Base-by-base conservation (phyloP, 2,329 filamentous ascomycete genomes). In the Fusarium sp. region DNA sequence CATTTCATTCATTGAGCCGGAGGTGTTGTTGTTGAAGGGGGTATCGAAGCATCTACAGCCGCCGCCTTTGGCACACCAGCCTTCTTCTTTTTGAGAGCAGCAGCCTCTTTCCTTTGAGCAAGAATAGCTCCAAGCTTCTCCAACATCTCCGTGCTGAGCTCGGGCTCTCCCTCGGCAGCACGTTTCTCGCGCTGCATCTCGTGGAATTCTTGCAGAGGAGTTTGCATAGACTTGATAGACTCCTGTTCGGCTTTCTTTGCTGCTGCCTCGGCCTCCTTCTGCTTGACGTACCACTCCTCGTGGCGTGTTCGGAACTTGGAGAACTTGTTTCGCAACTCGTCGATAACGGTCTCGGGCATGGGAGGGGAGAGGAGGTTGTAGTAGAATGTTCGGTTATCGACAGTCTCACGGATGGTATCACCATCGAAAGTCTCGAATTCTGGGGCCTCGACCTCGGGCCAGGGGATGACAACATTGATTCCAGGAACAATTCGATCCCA, bases 311-410 rank as follows among this genome's bases (percentile, higher is more conserved):
- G 88, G 89, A 95, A 96, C 77, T 88, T 90, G 75, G 91, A 93
- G 87, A 91, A 97, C 80, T 91, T 92, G 85, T 93, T 92, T 79
- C 94, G 88, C 79, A 98, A 86, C 85, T 98, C 95, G 80, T 97
- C 91, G 73, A 97, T 87, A 41, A 98, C 88, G n/a, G 82, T 84
- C 35, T 86, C 83, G 10, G 95, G 94, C 87, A 97, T 94, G 19
- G 95, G 95, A 31, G 93, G 88, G 21, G 88, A 85, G 33, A 94
- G 85, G 29, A 98, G 86, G 39, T 90, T 93, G n/a, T 95, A 94
- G 60, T 91, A 86, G 80, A 93, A 97, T 3, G 93, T 93, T 77
- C 85, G 86, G 71, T 90, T 87, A 78, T 97, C 93, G 64, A 94
- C 92, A 61, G 91, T 88, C 79, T 92, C 89, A 73, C 93, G 92